phyloP scores from a whole-genome alignment of 2,329 filamentous ascomycete genomes.

The Nemania sp. region DNA sequence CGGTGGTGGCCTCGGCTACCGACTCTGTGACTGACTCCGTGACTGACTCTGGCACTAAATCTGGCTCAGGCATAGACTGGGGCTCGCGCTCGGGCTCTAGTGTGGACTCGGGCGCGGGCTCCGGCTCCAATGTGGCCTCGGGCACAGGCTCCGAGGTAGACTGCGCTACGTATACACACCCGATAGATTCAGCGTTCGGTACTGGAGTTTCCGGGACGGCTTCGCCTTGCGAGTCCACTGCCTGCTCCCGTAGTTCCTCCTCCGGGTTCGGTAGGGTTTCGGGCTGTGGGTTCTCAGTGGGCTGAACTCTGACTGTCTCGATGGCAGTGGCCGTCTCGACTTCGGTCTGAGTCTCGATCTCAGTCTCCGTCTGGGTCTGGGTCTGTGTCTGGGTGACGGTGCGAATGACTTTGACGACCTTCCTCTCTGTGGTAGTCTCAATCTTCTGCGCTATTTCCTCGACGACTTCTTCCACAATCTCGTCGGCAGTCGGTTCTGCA shows the following conservation, averaged over 20 bases:
- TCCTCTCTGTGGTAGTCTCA: conserved; percentile 30
- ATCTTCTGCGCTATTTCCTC: conserved; percentile 14
- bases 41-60: not conserved
- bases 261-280: not conserved
- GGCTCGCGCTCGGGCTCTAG: not conserved
- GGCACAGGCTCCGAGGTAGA: not conserved
- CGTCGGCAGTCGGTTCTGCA: not conserved
- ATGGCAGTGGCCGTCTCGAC: conserved; percentile 37
- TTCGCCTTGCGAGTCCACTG: not conserved
- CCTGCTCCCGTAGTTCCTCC: not conserved
- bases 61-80: not conserved
- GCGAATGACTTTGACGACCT: conserved; percentile 31
- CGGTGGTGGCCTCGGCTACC: not conserved
- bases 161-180: not conserved
- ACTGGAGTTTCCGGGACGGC: not conserved
- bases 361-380: conserved; percentile 34
- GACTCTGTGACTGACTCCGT: not conserved
- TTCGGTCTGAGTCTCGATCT: conserved; percentile 39
- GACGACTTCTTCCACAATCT: not conserved
- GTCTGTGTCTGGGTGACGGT: conserved; percentile 35
- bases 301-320: conserved; percentile 37
- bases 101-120: not conserved
- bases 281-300: conserved; percentile 9
- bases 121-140: not conserved
- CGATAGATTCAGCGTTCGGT: not conserved